Evolutionary conservation across 1,139 yeast genomes (phyloP), one percentile per base, ranked within the genome.

Genomic region (Candida freyschussii): DNA sequence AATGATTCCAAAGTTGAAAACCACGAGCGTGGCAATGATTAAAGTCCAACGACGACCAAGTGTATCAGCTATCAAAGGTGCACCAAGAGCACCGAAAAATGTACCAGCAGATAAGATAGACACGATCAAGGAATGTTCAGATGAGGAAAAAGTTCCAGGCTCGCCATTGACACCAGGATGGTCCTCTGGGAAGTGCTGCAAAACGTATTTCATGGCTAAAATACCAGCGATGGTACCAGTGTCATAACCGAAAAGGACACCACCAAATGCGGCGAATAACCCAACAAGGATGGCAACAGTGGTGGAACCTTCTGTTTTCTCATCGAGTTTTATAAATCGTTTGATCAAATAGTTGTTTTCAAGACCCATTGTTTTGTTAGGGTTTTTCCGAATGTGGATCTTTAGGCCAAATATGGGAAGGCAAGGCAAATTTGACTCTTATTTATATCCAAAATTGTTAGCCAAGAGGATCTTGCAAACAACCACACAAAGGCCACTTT

Each of bases 151-250:
- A 9, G 37, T 44, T 29, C 52, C 55, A 5, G 32, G 36, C 9
- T 44, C 32, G 41, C 63, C 56, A 17, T 40, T 20, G 11, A 37
- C 37, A 21, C 45, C 53, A 6, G 48, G 44, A 4, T 45, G 24
- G 44, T 63, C 57, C 17, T 52, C 49, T 18, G 69, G 67, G 52
- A 71, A 70, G 19, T 45, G 46, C 19, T 55, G 57, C 34, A 62
- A 59, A 41, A 72, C 74, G 41, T 62, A 67, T 11, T 60, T 55
- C 78, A 72, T 72, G 41, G 70, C 76, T 62, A 72, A 50, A 41
- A 74, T 65, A 58, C 79, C 79, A 17, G 73, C 64, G 43, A 74
- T 73, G 39, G 75, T 69, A 50, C 79, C 79, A 5, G 79, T 72
- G 50, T 75, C 80, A 53, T 71, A 75, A 44, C 80, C 80, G 49